Conservation (phyloP, 108 stramenopile species). For the Stephanodiscus triporus region DNA sequence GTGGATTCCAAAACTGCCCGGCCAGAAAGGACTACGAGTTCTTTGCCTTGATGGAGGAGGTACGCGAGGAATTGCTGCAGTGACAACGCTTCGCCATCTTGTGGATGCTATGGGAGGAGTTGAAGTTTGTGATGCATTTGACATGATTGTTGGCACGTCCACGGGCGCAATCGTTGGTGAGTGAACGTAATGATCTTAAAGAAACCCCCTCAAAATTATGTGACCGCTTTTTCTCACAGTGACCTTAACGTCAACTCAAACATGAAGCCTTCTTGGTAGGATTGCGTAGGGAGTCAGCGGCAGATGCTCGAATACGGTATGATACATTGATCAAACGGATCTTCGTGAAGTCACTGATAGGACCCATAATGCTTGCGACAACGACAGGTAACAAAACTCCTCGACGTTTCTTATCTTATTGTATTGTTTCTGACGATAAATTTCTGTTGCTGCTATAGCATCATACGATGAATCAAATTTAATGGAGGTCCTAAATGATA, state of each 20-base stretch:
- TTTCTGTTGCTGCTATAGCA: constrained; percentile 59
- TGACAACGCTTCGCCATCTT: constrained; percentile 61
- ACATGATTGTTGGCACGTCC: constrained; percentile 84
- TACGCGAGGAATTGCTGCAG: constrained; percentile 81
- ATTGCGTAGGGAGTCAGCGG: constrained; percentile 68
- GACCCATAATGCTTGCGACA: constrained; percentile 75
- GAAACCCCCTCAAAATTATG: too few relatives aligned
- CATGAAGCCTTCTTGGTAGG: constrained; percentile 69
- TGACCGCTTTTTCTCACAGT: too few relatives aligned
- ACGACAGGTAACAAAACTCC: constrained; percentile 31
- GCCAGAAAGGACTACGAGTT: constrained; percentile 60
- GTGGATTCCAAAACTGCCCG: constrained; percentile 81
- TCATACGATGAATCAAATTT: constrained; percentile 84
- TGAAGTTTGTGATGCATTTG: constrained; percentile 83
- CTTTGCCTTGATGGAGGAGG: constrained; percentile 71
- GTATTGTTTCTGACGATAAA: not conserved
- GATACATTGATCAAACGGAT: constrained; percentile 75
- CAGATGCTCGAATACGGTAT: constrained; percentile 72
- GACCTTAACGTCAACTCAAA: constrained; percentile 12
- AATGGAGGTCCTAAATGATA: constrained; percentile 73
- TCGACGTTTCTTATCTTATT: not conserved
- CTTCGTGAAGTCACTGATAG: constrained; percentile 78
- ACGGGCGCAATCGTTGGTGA: constrained; percentile 88
- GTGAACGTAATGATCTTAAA: too few relatives aligned
- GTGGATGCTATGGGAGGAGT: constrained; percentile 67